Conservation (phyloP, 2,329 filamentous ascomycete species). For the Fonsecaea multimorphosa region DNA sequence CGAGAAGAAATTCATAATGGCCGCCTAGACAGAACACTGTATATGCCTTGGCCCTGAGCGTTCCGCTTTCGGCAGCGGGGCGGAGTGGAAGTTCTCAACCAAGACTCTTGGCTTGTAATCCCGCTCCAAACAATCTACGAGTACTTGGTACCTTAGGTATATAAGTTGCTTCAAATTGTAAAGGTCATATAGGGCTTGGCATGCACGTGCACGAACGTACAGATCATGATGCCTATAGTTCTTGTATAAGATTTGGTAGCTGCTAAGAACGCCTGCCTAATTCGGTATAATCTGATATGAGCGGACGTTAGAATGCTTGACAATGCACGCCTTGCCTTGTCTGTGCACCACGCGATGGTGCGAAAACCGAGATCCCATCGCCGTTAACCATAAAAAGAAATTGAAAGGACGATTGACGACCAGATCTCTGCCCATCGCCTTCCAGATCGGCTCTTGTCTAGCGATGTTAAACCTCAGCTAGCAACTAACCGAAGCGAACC, state of each 20-base stretch:
- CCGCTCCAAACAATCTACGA: not conserved
- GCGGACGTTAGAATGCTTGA: not conserved
- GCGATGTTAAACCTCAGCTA: not conserved
- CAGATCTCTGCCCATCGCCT: not conserved
- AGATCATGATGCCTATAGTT: too few species aligned
- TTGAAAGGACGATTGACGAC: not conserved
- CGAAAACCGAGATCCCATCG: not conserved
- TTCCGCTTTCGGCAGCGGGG: not conserved
- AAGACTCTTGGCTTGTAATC: not conserved
- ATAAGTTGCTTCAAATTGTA: too few species aligned
- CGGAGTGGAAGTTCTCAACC: slow-evolving; percentile 3
- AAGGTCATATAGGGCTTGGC: too few species aligned
- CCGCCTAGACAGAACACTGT: not conserved
- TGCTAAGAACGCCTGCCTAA: slow-evolving; percentile 35
- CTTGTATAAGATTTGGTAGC: slow-evolving; percentile 47
- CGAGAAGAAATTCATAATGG: not conserved
- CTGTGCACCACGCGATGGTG: not conserved
- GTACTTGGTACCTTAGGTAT: not conserved
- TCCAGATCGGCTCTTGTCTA: not conserved
- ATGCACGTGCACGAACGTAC: too few species aligned
- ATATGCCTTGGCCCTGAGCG: not conserved
- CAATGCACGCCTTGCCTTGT: not conserved
- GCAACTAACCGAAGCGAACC: not conserved
- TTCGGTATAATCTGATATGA: not conserved
- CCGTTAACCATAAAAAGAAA: not conserved